Evolutionary conservation across 2,329 filamentous ascomycete species (phyloP).

Genomic region (Eurotiales sp.): DNA sequence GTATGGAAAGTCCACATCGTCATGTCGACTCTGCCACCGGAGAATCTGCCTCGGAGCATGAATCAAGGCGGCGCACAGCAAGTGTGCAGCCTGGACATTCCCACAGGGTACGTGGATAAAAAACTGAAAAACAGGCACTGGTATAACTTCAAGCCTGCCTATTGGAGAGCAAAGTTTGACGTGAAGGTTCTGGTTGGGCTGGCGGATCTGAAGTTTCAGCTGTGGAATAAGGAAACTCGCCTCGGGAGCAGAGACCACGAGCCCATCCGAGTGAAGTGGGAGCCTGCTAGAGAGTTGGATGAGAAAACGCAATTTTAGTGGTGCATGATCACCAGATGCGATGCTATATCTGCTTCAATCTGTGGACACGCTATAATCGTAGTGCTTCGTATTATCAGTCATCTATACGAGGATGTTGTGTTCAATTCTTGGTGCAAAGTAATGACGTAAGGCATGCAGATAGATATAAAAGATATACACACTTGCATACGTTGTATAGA

Average conservation of each 20-base stretch:
- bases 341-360: no score
- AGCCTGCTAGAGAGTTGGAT: conserved; percentile 3
- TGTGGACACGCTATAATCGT: no score
- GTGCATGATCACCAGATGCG: no score
- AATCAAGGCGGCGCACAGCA: conserved; percentile 21
- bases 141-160: conserved; percentile 29
- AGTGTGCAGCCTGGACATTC: conserved; percentile 29
- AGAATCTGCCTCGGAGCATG: conserved; percentile 24
- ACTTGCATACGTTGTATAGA: no score
- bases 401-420: no score
- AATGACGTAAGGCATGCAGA: no score
- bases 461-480: no score
- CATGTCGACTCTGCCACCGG: conserved; percentile 24
- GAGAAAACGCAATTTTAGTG: no score
- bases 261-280: conserved; percentile 30
- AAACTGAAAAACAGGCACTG: conserved; percentile 35
- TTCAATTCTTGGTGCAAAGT: no score
- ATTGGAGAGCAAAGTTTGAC: conserved; percentile 29
- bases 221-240: conserved; percentile 28
- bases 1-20: conserved; percentile 30
- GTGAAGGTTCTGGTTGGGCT: conserved; percentile 31
- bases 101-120: conserved; percentile 25
- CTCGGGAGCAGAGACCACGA: conserved; percentile 25
- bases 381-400: no score
- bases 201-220: conserved; percentile 33